Base-by-base conservation (phyloP, 129 eudicot genomes). In the Escallonia herrerae region DNA sequence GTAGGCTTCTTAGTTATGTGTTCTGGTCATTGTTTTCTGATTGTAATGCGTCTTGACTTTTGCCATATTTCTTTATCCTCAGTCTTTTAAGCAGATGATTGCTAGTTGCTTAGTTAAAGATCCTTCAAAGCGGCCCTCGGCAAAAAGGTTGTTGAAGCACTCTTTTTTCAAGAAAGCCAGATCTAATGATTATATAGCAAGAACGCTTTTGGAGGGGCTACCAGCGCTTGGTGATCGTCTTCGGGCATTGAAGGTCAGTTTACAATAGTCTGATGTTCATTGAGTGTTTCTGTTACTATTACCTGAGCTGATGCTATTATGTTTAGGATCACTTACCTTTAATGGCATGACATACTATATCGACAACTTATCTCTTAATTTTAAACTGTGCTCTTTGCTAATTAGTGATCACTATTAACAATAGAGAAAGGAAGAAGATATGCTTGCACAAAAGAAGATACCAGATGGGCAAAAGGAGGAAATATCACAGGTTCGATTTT, bases 71-170 rank as follows among this genome's bases (percentile, higher is more conserved):
- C 54, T 57, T 65, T 58, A 60, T 75, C 37, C 50, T 12, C 40
- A 94, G 99, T 86, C 91, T 49, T 94, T 94, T 80, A 94, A 86
- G 93, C 93, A 94, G 84, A 94, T 94, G 99, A 89, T 94, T 82
- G 99, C 99, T 40, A 94, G 99, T 78, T 94, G 99, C 58, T 75
- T 94, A 82, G 99, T 94, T 53, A 94, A 94, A 77, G 99, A 94
- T 82, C 99, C 95, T 66, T 68, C 77, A 42, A 94, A 89, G 76
- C 81, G 99, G 65, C 99, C 99, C 61, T 75, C 97, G 42, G 90
- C 99, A 33, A 86, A 80, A 58, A 89, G 80, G 79, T 84, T 94
- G 84, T 56, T 94, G 64, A 89, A 82, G 79, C 97, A 94, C 75
- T 52, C 93, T 13, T 94, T 94, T 60, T 94, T 94, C 74, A 94